Percentiles rank a stretch among this genome's conserved stretches.
Evolutionary conservation across 2,329 filamentous ascomycete species (phyloP).

Genomic region (Beauveria sp.): DNA sequence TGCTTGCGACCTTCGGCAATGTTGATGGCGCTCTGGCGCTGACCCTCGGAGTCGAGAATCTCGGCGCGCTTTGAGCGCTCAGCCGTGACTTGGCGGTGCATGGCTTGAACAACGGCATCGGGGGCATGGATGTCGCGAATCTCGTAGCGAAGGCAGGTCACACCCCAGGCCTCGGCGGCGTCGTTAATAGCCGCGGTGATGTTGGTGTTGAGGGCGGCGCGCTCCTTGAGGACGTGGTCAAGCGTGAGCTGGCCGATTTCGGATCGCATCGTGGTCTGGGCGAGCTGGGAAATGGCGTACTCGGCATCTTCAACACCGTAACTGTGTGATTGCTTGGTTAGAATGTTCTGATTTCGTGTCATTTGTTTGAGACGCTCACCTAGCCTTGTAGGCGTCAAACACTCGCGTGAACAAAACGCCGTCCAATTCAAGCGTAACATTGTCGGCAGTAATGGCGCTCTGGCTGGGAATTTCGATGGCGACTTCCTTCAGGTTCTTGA

Average conservation of each 20-base stretch:
- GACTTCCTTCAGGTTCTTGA: constrained; percentile 92
- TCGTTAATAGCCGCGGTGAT: constrained; percentile 99
- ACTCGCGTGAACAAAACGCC: constrained; percentile 93
- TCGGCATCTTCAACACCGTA: constrained; percentile 98
- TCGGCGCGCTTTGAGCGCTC: constrained; percentile 96
- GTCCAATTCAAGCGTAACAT: constrained; percentile 93
- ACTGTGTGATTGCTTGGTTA: constrained; percentile 37
- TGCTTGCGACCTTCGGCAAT: constrained; percentile 97
- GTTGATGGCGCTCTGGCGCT: constrained; percentile 96
- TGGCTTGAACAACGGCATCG: constrained; percentile 85
- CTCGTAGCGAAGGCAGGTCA: constrained; percentile 93
- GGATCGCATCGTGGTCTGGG: constrained; percentile 97
- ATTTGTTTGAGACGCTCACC: constrained; percentile 40
- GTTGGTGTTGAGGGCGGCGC: constrained; percentile 90
- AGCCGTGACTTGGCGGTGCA: constrained; percentile 96
- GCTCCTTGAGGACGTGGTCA: constrained; percentile 96
- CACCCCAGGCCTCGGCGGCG: constrained; percentile 92
- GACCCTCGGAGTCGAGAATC: constrained; percentile 94
- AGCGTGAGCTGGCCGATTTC: constrained; percentile 95
- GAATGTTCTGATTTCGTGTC: background rate
- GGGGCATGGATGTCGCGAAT: constrained; percentile 98
- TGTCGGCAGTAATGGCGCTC: constrained; percentile 96
- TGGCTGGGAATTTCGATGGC: constrained; percentile 97
- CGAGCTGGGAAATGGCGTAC: constrained; percentile 95
- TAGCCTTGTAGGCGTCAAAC: constrained; percentile 97